A percentile compares a stretch with the other conserved stretches of the same genome.
These are phyloP conservation scores for Leccinum subgranulosum DNA, from an alignment of 768 basidiomycete species.

Conservation along the genomic window DNA sequence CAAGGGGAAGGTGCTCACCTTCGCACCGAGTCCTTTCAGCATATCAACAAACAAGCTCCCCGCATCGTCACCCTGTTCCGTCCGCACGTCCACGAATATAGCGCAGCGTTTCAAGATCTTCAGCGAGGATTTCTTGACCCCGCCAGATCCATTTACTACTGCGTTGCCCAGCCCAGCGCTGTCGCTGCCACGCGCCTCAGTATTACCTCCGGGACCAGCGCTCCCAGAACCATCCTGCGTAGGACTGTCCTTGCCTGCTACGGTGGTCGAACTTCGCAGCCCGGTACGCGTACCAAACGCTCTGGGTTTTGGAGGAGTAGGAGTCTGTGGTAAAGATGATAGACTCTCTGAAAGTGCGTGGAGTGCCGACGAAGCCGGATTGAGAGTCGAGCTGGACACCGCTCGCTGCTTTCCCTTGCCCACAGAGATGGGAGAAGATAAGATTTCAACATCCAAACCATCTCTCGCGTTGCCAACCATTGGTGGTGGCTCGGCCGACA, in stretches of 20 bases:
- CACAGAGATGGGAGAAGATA: slow-evolving; percentile 11
- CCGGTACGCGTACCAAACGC: slow-evolving; percentile 49
- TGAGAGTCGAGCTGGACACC: slow-evolving; percentile 17
- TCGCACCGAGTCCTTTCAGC: slow-evolving; percentile 75
- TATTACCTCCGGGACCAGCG: slow-evolving; percentile 21
- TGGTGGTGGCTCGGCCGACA: neutral
- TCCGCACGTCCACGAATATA: slow-evolving; percentile 81
- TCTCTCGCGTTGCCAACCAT: slow-evolving; percentile 4
- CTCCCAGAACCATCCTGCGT: slow-evolving; percentile 34
- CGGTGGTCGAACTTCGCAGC: slow-evolving; percentile 39
- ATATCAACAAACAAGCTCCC: slow-evolving; percentile 81
- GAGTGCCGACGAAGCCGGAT: slow-evolving; percentile 40
- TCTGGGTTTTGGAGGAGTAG: slow-evolving; percentile 30
- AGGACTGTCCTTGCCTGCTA: slow-evolving; percentile 22
- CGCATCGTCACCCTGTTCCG: slow-evolving; percentile 75
- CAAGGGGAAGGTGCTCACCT: slow-evolving; percentile 43
- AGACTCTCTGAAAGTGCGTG: slow-evolving; percentile 63
- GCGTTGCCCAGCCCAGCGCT: slow-evolving; percentile 14
- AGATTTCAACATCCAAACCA: slow-evolving; percentile 10
- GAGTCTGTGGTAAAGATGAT: slow-evolving; percentile 44
- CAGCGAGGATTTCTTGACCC: slow-evolving; percentile 34
- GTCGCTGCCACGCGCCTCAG: slow-evolving; percentile 17
- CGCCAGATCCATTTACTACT: slow-evolving; percentile 21
- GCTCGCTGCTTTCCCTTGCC: slow-evolving; percentile 25
- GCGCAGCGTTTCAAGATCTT: slow-evolving; percentile 68